A percentile compares a stretch with the other conserved stretches of the same genome.
These are phyloP conservation scores for Grosmannia penicillata DNA, from an alignment of 2,329 filamentous ascomycete genomes.

Conservation along the genomic window DNA sequence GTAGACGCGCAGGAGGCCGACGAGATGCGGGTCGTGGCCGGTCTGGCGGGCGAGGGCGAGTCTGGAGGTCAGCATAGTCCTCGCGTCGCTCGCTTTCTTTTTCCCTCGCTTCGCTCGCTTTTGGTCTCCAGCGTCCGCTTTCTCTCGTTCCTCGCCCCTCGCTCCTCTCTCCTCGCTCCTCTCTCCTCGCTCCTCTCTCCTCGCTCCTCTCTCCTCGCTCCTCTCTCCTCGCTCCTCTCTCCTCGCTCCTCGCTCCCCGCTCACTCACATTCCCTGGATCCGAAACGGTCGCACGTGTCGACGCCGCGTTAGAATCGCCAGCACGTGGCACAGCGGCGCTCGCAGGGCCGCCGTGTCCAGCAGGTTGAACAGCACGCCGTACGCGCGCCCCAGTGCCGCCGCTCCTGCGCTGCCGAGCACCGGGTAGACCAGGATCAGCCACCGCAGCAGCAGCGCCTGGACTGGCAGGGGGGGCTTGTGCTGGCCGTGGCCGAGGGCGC, in stretches of 20 bases:
- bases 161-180: too few species aligned
- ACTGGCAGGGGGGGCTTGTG: conserved; percentile 57
- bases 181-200: too few species aligned
- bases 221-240: not conserved
- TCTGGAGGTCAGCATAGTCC: conserved; percentile 18
- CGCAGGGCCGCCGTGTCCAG: conserved; percentile 66
- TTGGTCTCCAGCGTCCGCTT: conserved; percentile 31
- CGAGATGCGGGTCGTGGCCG: conserved; percentile 59
- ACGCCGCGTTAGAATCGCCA: conserved; percentile 64
- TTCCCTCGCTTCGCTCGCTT: not conserved
- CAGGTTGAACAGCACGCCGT: conserved; percentile 65
- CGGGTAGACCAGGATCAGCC: conserved; percentile 66
- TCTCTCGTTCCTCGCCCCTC: conserved; percentile 67
- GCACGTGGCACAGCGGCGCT: conserved; percentile 55
- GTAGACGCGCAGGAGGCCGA: conserved; percentile 65
- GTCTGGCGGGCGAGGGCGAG: conserved; percentile 42
- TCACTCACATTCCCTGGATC: conserved; percentile 62
- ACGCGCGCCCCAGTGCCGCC: conserved; percentile 50
- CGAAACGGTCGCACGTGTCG: conserved; percentile 74
- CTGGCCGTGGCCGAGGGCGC: conserved; percentile 62
- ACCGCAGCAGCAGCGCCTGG: conserved; percentile 58
- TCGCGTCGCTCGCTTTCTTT: not conserved
- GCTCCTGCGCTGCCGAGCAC: conserved; percentile 40
- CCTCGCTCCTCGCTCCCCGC: not conserved
- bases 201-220: not conserved